Conservation (phyloP, 2,329 filamentous ascomycete species). For the Trichophyton mentagrophytes region DNA sequence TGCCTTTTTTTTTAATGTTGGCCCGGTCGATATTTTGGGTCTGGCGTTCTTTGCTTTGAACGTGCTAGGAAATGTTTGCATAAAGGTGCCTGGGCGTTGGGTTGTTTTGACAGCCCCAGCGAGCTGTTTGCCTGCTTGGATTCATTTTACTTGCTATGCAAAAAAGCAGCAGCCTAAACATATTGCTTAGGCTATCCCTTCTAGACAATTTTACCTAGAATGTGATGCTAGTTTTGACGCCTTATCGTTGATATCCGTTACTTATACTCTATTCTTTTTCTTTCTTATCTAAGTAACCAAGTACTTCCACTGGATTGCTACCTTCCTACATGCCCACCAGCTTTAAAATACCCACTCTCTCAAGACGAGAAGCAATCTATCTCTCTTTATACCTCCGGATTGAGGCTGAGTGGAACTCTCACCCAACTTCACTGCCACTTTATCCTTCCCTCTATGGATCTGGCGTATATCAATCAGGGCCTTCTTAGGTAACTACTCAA, state of each 20-base stretch:
- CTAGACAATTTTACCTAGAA: not conserved
- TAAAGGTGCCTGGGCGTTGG: not conserved
- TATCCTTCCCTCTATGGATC: not conserved
- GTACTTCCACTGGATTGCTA: not conserved
- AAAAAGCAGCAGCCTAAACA: not conserved
- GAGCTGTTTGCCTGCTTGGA: not conserved
- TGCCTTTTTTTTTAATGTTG: not conserved
- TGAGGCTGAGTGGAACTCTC: not conserved
- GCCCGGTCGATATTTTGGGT: not conserved
- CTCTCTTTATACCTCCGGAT: not conserved
- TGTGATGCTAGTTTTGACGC: not conserved
- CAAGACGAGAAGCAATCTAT: not conserved
- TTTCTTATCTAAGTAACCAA: not conserved
- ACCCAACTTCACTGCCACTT: too few species aligned
- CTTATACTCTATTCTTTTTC: not conserved
- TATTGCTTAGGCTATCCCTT: not conserved
- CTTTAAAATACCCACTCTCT: not conserved
- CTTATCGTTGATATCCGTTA: not conserved
- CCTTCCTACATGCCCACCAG: not conserved
- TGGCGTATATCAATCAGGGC: not conserved
- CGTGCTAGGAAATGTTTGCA: not conserved
- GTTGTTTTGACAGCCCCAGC: not conserved
- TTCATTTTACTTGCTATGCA: not conserved
- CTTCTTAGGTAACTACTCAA: not conserved
- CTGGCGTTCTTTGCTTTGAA: not conserved